Percentiles rank a stretch among this genome's conserved stretches.
Conservation (phyloP, 257 asterid genomes). For the Petunia secreta region DNA sequence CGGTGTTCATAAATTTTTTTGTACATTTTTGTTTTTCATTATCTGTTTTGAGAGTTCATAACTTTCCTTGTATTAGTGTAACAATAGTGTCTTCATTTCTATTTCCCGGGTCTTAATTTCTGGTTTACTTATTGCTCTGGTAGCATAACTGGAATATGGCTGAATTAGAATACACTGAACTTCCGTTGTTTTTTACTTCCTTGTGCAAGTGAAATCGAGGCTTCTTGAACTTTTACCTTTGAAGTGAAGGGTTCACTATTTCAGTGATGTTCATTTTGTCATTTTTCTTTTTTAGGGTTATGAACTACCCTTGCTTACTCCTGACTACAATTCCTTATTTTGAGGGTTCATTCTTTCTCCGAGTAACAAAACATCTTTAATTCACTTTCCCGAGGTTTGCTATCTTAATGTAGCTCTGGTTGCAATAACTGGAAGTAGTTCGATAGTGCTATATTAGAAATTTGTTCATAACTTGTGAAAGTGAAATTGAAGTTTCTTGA, state of each 20-base stretch:
- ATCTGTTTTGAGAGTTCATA: not conserved
- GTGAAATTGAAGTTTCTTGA: too few species aligned
- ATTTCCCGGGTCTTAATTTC: not conserved
- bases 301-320: too few species aligned
- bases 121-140: not conserved
- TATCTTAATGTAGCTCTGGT: too few species aligned
- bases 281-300: not conserved
- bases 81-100: not conserved
- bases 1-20: too few species aligned
- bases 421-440: too few species aligned
- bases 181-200: not conserved
- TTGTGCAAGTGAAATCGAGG: not conserved
- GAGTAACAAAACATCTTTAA: too few species aligned
- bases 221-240: not conserved
- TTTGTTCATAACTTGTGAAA: too few species aligned
- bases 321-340: too few species aligned
- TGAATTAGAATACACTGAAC: not conserved
- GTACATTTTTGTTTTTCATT: not conserved
- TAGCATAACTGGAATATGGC: not conserved
- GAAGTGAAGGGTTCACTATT: not conserved
- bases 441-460: too few species aligned
- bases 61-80: not conserved
- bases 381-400: too few species aligned
- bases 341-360: too few species aligned
- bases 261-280: not conserved